phyloP scores from a whole-genome alignment of 2,329 filamentous ascomycete species.

The Rhynchosporium secalis region DNA sequence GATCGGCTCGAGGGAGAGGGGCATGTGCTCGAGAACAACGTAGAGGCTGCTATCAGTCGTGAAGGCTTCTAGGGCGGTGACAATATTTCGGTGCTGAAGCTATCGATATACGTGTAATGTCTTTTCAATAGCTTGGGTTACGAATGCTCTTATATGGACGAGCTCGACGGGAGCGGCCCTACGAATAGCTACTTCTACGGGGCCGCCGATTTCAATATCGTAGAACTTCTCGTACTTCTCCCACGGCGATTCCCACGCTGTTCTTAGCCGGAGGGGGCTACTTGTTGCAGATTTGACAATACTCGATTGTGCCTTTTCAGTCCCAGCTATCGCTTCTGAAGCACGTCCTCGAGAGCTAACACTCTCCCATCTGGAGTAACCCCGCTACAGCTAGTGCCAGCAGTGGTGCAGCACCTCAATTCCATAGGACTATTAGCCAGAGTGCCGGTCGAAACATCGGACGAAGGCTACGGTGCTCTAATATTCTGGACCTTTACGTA shows the following conservation, averaged over 20 bases:
- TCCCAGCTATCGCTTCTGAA: slow-evolving; percentile 17
- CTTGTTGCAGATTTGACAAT: slow-evolving; percentile 21
- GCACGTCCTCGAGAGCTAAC: slow-evolving; percentile 16
- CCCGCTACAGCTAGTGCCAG: too few relatives aligned
- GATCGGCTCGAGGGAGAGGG: slow-evolving; percentile 26
- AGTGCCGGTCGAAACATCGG: too few relatives aligned
- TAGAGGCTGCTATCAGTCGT: slow-evolving; percentile 24
- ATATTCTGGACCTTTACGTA: too few relatives aligned
- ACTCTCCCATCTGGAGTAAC: too few relatives aligned
- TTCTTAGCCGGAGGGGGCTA: slow-evolving; percentile 19
- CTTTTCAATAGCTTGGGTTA: slow-evolving; percentile 18
- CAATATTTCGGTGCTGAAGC: slow-evolving; percentile 26
- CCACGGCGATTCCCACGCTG: slow-evolving; percentile 19
- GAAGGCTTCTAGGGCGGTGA: slow-evolving; percentile 28
- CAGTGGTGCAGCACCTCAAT: too few relatives aligned
- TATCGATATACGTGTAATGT: slow-evolving; percentile 22
- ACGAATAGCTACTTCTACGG: slow-evolving; percentile 21
- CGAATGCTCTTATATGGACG: slow-evolving; percentile 29
- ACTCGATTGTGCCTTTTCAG: slow-evolving; percentile 16
- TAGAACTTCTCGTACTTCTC: slow-evolving; percentile 24
- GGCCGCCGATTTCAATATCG: neutral
- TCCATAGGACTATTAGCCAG: too few relatives aligned
- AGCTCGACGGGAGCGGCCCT: slow-evolving; percentile 25
- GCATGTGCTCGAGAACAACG: slow-evolving; percentile 28
- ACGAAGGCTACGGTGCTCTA: too few relatives aligned